Evolutionary conservation across 768 basidiomycete genomes (phyloP).

Genomic region (Kwoniella shandongensis): DNA sequence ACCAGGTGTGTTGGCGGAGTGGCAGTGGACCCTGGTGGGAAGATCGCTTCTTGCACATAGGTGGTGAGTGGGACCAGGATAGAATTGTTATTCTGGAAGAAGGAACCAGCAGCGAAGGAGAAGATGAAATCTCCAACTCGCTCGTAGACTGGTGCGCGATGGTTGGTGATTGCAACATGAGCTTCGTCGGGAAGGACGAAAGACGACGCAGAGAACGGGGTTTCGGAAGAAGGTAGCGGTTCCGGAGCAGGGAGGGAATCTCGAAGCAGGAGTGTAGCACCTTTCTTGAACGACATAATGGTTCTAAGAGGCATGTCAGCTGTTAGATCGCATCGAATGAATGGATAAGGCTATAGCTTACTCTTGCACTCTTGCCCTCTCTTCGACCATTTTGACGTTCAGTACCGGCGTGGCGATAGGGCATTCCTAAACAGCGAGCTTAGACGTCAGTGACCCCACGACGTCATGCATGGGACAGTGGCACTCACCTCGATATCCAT

Average conservation of each 20-base stretch:
- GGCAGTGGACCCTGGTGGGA: constrained; percentile 24
- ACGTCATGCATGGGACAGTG: not conserved
- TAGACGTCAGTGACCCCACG: not conserved
- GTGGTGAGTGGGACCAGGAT: constrained; percentile 79
- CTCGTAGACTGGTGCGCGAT: constrained; percentile 77
- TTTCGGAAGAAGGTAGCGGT: constrained; percentile 21
- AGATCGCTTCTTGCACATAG: constrained; percentile 67
- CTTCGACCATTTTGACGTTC: constrained; percentile 64
- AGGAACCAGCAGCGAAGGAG: constrained; percentile 63
- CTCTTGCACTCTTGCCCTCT: constrained; percentile 67
- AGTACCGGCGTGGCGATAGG: constrained; percentile 82
- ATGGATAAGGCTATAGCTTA: constrained; percentile 14
- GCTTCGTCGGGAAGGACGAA: constrained; percentile 33
- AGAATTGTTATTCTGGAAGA: constrained; percentile 99
- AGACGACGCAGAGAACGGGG: constrained; percentile 20
- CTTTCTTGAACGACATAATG: constrained; percentile 75
- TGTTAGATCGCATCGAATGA: not conserved
- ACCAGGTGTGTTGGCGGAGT: constrained; percentile 72
- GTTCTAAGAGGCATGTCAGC: constrained; percentile 58
- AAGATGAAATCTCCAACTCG: constrained; percentile 76
- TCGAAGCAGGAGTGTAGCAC: constrained; percentile 84
- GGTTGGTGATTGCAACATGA: constrained; percentile 80
- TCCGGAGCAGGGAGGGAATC: constrained; percentile 63
- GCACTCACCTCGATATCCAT: constrained; percentile 82
- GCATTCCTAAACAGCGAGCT: constrained; percentile 65